phyloP scores from a whole-genome alignment of 75 land plant genomes.

The Picea sitchensis region DNA sequence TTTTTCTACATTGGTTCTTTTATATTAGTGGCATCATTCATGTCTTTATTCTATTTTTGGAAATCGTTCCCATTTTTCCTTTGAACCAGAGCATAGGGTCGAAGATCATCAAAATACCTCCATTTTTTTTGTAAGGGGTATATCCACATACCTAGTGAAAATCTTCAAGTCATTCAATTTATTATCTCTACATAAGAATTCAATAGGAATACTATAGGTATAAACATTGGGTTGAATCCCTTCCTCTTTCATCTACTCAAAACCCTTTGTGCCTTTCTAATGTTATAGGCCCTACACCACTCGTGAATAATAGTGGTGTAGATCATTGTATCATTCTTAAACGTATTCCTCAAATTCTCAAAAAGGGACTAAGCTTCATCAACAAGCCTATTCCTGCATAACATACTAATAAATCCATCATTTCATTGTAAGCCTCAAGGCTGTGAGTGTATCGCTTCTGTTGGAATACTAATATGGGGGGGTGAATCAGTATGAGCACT shows the following conservation, averaged over 20 bases:
- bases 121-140: too few relatives aligned
- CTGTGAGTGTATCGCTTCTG: conserved; percentile 13
- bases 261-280: conserved; percentile 55
- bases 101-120: too few relatives aligned
- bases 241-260: conserved; percentile 63
- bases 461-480: too few relatives aligned
- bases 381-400: conserved; percentile 51
- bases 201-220: conserved; percentile 69
- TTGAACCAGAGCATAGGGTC: too few relatives aligned
- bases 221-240: conserved; percentile 70
- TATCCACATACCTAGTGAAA: too few relatives aligned
- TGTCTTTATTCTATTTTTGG: too few relatives aligned
- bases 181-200: conserved; percentile 61
- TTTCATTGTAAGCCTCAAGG: conserved; percentile 33
- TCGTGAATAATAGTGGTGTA: conserved; percentile 68
- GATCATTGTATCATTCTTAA: conserved; percentile 60
- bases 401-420: conserved; percentile 48
- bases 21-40: too few relatives aligned
- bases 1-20: too few relatives aligned
- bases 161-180: too few relatives aligned
- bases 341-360: conserved; percentile 43
- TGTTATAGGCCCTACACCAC: conserved; percentile 60
- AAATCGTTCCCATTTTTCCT: too few relatives aligned
- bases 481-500: too few relatives aligned
- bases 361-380: conserved; percentile 68